Evolutionary conservation across 805 yeast genomes (phyloP).

Genomic region (Metschnikowia cubensis): DNA sequence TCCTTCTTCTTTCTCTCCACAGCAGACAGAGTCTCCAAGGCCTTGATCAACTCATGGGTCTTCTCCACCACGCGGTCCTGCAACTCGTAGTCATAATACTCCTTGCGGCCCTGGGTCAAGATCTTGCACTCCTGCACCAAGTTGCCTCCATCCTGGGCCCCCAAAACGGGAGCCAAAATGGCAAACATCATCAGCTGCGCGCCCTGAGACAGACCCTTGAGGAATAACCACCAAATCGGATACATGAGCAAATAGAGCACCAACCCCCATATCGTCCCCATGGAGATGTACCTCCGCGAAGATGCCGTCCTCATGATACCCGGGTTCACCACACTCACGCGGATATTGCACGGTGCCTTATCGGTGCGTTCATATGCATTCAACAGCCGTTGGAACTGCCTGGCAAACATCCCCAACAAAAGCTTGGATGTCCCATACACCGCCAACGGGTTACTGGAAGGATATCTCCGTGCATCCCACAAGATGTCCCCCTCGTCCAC

Average conservation of each 20-base stretch:
- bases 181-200: conserved; percentile 74
- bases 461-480: conserved; percentile 59
- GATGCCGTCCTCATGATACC: conserved; percentile 89
- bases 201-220: conserved; percentile 75
- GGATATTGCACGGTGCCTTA: conserved; percentile 63
- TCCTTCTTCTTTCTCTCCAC: conserved; percentile 50
- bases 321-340: conserved; percentile 79
- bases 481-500: conserved; percentile 61
- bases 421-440: conserved; percentile 82
- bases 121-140: conserved; percentile 70
- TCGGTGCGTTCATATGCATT: conserved; percentile 62
- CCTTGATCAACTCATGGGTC: conserved; percentile 55
- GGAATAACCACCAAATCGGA: conserved; percentile 80
- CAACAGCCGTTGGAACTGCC: conserved; percentile 69
- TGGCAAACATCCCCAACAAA: conserved; percentile 68
- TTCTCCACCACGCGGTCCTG: conserved; percentile 58
- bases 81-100: conserved; percentile 56
- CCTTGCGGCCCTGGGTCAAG: conserved; percentile 54
- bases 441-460: conserved; percentile 60
- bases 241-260: conserved; percentile 58
- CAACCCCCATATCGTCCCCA: conserved; percentile 67
- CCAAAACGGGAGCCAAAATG: conserved; percentile 66
- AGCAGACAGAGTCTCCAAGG: conserved; percentile 69
- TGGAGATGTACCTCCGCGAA: conserved; percentile 69
- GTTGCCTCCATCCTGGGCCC: conserved; percentile 58